Evolutionary conservation across 1,284 basidiomycete genomes (phyloP).

Genomic region (Golubevia sp.): DNA sequence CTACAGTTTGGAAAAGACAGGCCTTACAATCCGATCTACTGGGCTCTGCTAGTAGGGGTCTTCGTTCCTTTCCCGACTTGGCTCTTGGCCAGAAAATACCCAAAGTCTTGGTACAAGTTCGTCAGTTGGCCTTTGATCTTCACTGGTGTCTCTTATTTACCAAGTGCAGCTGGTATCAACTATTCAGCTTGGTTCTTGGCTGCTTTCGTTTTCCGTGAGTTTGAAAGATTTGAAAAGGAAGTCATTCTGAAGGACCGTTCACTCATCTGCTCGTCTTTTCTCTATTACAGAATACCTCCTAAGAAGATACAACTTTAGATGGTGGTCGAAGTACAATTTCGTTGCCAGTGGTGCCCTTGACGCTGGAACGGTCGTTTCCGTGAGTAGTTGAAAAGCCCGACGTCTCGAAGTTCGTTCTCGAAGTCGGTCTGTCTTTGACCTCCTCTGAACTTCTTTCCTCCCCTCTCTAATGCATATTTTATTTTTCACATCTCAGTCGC

Average conservation of each 20-base stretch:
- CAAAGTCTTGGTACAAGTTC: conserved; percentile 1
- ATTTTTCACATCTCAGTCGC: conserved; percentile 7
- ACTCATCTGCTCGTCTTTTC: not conserved
- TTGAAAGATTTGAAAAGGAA: too few species aligned
- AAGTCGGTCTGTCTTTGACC: too few species aligned
- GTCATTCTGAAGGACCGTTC: too few species aligned
- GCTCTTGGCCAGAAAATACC: conserved; percentile 2
- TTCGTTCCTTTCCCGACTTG: conserved; percentile 5
- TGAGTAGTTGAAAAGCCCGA: not conserved
- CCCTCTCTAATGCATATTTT: not conserved
- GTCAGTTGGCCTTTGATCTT: conserved; percentile 9
- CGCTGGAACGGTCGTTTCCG: conserved; percentile 39
- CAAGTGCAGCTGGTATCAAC: conserved; percentile 6
- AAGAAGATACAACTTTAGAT: conserved; percentile 42
- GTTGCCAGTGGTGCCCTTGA: conserved; percentile 49
- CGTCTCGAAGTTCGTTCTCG: too few species aligned
- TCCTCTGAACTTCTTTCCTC: not conserved
- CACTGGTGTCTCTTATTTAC: not conserved
- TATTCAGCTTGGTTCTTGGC: conserved; percentile 4
- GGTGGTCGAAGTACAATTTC: conserved; percentile 61
- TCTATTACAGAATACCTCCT: conserved; percentile 31
- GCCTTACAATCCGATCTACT: not conserved
- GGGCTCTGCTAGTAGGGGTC: conserved; percentile 4
- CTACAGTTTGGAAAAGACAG: not conserved
- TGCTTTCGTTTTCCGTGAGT: conserved; percentile 7